phyloP scores from a whole-genome alignment of 176 grass and related monocot species.

The Themeda triandra region DNA sequence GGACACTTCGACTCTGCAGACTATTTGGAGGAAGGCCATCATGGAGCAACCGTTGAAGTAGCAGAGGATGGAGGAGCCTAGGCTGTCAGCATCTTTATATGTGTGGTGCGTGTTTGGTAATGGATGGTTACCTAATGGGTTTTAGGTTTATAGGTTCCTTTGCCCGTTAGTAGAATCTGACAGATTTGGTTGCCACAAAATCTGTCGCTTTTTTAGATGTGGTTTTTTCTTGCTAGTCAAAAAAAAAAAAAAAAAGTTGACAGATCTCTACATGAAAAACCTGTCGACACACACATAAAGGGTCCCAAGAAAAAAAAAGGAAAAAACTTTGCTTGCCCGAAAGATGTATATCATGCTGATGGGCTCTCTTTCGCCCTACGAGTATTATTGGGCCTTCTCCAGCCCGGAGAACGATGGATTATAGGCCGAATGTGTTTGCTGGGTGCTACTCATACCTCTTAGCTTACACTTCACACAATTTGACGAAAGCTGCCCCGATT shows the following conservation, averaged over 20 bases:
- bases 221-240: too few species aligned
- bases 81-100: conserved; percentile 39
- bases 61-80: conserved; percentile 52
- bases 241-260: too few species aligned
- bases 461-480: background rate
- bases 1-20: conserved; percentile 33
- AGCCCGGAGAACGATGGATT: background rate
- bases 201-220: too few species aligned
- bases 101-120: too few species aligned
- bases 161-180: too few species aligned
- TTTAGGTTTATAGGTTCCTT: too few species aligned
- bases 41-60: conserved; percentile 53
- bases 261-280: too few species aligned
- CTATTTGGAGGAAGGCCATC: conserved; percentile 22
- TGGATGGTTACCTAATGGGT: too few species aligned
- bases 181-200: too few species aligned
- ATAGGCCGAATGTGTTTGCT: background rate
- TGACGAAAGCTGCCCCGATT: background rate
- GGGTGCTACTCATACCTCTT: background rate
- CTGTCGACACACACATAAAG: too few species aligned
- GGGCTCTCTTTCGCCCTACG: background rate
- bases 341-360: background rate
- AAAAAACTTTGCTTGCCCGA: background rate
- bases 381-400: background rate
- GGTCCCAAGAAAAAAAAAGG: too few species aligned